Evolutionary conservation across 352 stramenopile genomes (phyloP), one percentile per base, ranked within the genome.

Genomic region (Globisporangium barbulae): DNA sequence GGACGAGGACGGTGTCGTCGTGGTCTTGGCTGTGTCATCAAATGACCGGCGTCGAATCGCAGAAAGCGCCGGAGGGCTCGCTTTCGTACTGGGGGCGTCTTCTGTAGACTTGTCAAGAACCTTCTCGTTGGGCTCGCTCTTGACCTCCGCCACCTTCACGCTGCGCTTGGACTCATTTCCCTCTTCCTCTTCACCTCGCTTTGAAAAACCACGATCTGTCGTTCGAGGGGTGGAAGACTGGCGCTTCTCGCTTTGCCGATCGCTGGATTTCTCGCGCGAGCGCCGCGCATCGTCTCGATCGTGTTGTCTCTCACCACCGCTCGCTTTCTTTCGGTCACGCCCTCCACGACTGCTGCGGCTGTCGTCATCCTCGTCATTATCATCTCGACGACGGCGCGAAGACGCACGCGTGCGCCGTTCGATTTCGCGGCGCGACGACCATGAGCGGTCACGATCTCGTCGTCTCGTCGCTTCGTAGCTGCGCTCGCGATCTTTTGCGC

Each of bases 401-500:
- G 39, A 50, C 25, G 39, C 9, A 15, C 39, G 55, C 8, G 41
- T 7, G 37, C 55, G 42, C 19, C 17, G 55, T 4, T 30, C 22
- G n/a, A 3, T 22, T 30, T 61, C 39, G 17, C 53, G 53, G 47
- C 35, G 35, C 35, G 35, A 61, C 55, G 55, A 37, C 25, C 33
- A 15, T 47, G 58, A 57, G 22, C 59, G 33, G 10, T 45, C 39
- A 15, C 58, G 33, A 12, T 49, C 57, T 10, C 44, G n/a, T 55
- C 58, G 45, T 54, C 49, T 19, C 10, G 28, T 33, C 30, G 31
- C 15, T 50, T 54, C 58, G 37, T 37, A 15, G 52, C 52, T 58
- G 45, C 58, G 47, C 19, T 59, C 49, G 57, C 56, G 58, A 61
- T 25, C 54, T 31, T 35, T 44, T 9, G 49, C 39, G 12, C 15